Evolutionary conservation across 1,284 basidiomycete species (phyloP), one percentile per base, ranked within the genome.

Genomic region (Trametes versicolor): DNA sequence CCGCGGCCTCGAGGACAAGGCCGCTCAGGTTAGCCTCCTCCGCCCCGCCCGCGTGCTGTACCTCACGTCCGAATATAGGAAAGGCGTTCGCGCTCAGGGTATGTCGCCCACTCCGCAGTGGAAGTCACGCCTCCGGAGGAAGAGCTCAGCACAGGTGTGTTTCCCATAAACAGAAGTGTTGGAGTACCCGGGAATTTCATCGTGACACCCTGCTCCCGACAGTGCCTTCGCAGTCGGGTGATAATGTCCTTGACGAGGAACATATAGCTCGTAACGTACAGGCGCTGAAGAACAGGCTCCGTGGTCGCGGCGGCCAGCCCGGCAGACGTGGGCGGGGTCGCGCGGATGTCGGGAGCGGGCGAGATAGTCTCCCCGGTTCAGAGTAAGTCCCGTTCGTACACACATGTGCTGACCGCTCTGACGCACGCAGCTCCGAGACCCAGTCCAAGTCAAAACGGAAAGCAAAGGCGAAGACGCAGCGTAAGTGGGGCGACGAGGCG

Each of bases 201-300:
- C 29, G 41, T 43, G 41, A 13, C 19, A n/a, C 19, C 5, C 10
- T 48, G 43, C 19, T 23, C 23, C 12, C 25, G 48, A 5, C 64
- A 92, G 90, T 81, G 56, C 89, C 91, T 0, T 84, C 89, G 1
- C 81, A 87, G 67, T 81, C 83, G 17, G 77, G 82, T n/a, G 86
- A 88, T 52, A 74, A 78, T 2, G 80, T 85, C n/a, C 82, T 86
- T 52, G 94, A 96, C 68, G 94, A 94, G 60, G 90, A 97, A 73
- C 90, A 95, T 73, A 98, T 99, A 71, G 91, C 96, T 12, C 87
- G 93, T 72, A 98, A 97, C 73, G 93, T 98, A 1, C 92, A 96
- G 73, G 95, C 94, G 0, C 83, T 99, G 60, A 98, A 97, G 77
- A 91, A 87, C 60, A 86, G 95, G 43, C 80, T 97, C 53, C 87